Percentiles rank a stretch among this genome's conserved stretches.
Evolutionary conservation across 306 rosid genomes (phyloP).

Genomic region (Vigna unguiculata): DNA sequence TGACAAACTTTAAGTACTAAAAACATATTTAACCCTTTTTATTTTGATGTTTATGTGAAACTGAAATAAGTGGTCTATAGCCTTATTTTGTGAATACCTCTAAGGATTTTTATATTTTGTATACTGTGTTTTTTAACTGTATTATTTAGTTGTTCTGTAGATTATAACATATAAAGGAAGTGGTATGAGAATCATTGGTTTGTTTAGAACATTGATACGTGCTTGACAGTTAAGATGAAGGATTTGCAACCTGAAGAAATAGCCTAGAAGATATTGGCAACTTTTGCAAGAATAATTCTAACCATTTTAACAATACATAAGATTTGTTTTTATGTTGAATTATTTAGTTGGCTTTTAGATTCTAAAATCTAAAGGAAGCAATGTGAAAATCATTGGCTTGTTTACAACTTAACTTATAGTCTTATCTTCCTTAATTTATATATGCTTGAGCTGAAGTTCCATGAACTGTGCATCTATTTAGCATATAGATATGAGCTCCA

Average conservation of each 20-base stretch:
- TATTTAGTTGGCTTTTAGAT: background rate
- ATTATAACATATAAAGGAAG: background rate
- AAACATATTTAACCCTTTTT: no score
- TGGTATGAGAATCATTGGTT: background rate
- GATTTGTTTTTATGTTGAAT: background rate
- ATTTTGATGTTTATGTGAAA: constrained; percentile 24
- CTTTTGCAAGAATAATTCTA: background rate
- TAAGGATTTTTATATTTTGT: background rate
- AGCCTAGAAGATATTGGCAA: background rate
- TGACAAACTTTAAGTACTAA: no score
- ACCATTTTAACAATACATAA: background rate
- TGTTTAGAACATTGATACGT: background rate
- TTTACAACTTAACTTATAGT: constrained; percentile 5
- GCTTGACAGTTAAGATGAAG: background rate
- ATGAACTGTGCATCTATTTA: background rate
- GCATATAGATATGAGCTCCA: background rate
- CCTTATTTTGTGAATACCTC: background rate
- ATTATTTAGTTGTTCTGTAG: background rate
- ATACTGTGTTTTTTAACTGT: background rate
- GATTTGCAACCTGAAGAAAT: no score
- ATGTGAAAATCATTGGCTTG: constrained; percentile 3
- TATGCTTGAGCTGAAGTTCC: background rate
- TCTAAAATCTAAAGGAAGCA: background rate
- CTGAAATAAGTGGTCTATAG: constrained; percentile 3
- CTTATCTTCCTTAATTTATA: background rate